Base-by-base conservation (phyloP, 345 rosid genomes). In the Brassica napus region DNA sequence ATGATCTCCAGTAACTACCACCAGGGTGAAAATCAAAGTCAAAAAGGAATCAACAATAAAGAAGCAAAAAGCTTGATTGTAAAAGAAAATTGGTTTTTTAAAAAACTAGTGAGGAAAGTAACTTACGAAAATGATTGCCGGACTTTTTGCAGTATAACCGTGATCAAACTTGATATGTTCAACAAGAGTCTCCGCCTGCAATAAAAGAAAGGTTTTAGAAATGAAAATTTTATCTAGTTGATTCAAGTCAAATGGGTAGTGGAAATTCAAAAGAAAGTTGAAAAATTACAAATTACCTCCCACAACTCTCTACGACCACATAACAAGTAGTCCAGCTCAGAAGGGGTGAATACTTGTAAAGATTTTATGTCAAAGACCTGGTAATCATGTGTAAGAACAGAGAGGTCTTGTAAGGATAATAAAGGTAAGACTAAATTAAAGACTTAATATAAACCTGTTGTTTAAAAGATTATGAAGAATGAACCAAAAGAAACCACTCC, bases 121-220 rank as follows among this genome's bases (percentile, higher is more conserved):
- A 12, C 90, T 60, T 88, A 96, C 98, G 39, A 89, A 85, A 35
- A 93, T 47, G 39, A 96, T 88, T 65, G 97, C 95, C 70, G 98
- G 97, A 82, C 98, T 93, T 89, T 87, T 96, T 26, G 98, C 95
- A 28, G 90, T 96, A 82, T 93, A 96, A 68, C 99, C 99, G 69
- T 96, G 99, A 85, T 96, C 99, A 12, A 96, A 96, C 83, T 93
- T 96, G 74, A 93, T 90, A 83, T 96, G 97, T 77, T 96, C 99
- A 57, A 82, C 87, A 75, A 96, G 98, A 34, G 95, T 84, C 59
- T 89, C 98, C 14, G 91, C 84, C 99, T 96, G 92, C 86, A 81
- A 28, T 34, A 81, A 28, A 42, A 71, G 49, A 3, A 65, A 55
- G 32, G 12, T 44, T 39, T 64, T 14, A 49, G 55, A 66, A 23